Base-by-base conservation (phyloP, 495 filamentous ascomycete genomes). In the Acidomyces sp. region DNA sequence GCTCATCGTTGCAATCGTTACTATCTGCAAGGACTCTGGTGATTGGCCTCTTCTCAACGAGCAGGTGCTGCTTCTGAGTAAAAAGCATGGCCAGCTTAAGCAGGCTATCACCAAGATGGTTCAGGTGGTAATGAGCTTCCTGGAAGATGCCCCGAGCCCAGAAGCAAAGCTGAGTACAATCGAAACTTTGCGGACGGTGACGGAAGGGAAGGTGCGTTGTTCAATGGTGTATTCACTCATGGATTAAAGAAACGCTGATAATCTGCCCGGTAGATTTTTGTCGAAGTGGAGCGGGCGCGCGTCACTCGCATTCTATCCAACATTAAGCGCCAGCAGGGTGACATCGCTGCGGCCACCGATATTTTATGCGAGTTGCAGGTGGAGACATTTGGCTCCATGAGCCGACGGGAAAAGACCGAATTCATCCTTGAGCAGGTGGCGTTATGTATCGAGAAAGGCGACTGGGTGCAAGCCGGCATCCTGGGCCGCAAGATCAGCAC, bases 41-140 rank as follows among this genome's bases (percentile, higher is more conserved):
- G 84, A 96, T 54, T 97, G 90, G 90, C 72, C 70, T 50, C 64
- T 96, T 46, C 72, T 97, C 54, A 96, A 92, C 56, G 90, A 97
- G 64, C 88, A 97, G 62, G 84, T 94, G 43, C 71, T 93, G 36
- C 70, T 94, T 34, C 74, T 96, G 33, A 94, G 88, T 46, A 96
- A 95, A 77, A 97, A 97, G 68, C 90, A 97, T 83, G 82, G 85
- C 52, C 90, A 97, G 66, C 87, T 97, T 62, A 95, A 95, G 62
- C 92, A 95, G 66, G 90, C 90, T 53, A 86, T 82, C 46, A 96
- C 90, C 49, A 88, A 85, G 70, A 97, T 97, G 90, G 90, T 97
- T 30, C 90, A 96, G 69, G 78, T 76, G 37, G 85, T 93, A 39
- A 93, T 97, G 84, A 69, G 64, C 32, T 95, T 94, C 59, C 64